Base-by-base conservation (phyloP, 2,329 filamentous ascomycete species). In the Cordyceps tenuipes region DNA sequence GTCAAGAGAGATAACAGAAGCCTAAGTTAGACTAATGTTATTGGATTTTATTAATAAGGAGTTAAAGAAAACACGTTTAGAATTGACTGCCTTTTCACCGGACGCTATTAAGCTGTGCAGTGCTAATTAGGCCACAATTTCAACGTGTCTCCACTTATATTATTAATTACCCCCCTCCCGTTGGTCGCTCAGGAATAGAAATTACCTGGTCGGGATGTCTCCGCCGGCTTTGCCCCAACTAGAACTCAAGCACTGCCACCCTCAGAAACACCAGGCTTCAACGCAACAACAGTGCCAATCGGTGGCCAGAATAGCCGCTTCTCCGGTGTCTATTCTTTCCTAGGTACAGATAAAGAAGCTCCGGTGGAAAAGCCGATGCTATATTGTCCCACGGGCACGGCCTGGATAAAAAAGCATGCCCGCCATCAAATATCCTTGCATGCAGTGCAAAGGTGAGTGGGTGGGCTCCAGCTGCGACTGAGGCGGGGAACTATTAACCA, bases 391-490 rank as follows among this genome's bases (percentile, higher is more conserved):
- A 12, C 36, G 21, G 36, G n/a, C 21, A 36, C 31, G 4, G 36
- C n/a, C 36, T 19, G 29, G 43, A 29, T 51, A 31, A 54, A 23
- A 54, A 67, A 66, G 65, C 64, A 67, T 67, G 65, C 64, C 65
- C 55, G 62, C 64, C n/a, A 60, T 61, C 48, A 66, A 64, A 52
- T 63, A 61, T 31, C 66, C 65, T 13, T 67, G 65, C 57, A 47
- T 62, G 46, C 63, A 66, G 62, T 67, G 65, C 61, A 66, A 65
- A 65, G 64, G 66, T 67, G 57, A 39, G 62, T 63, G 29, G 53
- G 62, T 63, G 29, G 53, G 7, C 36, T 39, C 10, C 36, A 23
- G 13, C 2, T 41, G 31, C 10, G 13, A 29, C 5, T 29, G 29
- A 21, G 2, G n/a, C 51, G 23, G 19, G 43, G 34, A 36, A 36